These are phyloP conservation scores for Podila minutissima DNA, from an alignment of 192 early-diverging fungal genomes.

Conservation along the genomic window DNA sequence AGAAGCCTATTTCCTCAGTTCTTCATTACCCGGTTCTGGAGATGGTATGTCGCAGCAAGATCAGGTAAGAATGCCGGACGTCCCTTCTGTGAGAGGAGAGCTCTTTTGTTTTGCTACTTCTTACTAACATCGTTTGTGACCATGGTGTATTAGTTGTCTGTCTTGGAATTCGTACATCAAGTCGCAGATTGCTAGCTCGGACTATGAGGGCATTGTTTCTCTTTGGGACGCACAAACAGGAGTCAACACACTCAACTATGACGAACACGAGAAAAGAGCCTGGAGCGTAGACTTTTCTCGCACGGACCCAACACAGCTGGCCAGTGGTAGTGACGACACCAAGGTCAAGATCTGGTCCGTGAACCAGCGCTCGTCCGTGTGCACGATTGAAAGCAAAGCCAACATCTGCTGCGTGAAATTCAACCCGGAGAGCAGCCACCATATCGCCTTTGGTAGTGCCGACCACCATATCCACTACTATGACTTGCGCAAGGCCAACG, in stretches of 20 bases:
- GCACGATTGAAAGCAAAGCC: conserved; percentile 85
- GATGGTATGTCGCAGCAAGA: conserved; percentile 85
- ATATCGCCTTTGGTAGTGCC: conserved; percentile 90
- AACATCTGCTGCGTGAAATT: conserved; percentile 96
- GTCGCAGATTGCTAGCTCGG: conserved; percentile 85
- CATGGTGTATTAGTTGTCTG: conserved; percentile 72
- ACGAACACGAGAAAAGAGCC: conserved; percentile 92
- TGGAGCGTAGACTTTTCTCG: conserved; percentile 93
- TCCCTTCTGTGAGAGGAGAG: too few relatives aligned
- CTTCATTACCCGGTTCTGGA: conserved; percentile 84
- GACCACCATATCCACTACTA: conserved; percentile 95
- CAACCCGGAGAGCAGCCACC: conserved; percentile 77
- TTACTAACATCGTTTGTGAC: background rate
- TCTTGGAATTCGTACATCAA: conserved; percentile 92
- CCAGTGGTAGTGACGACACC: conserved; percentile 92
- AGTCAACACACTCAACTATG: conserved; percentile 65
- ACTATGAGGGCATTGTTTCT: conserved; percentile 92
- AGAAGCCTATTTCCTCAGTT: conserved; percentile 51
- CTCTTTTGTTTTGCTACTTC: background rate
- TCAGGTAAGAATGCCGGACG: conserved; percentile 63
- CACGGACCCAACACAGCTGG: conserved; percentile 80
- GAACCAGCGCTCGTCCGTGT: conserved; percentile 73
- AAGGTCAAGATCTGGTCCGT: conserved; percentile 92
- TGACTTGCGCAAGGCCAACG: conserved; percentile 79
- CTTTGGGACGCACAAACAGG: conserved; percentile 89